Conservation (phyloP, 2,329 filamentous ascomycete species). For the Lasiodiplodia hormozganensis region DNA sequence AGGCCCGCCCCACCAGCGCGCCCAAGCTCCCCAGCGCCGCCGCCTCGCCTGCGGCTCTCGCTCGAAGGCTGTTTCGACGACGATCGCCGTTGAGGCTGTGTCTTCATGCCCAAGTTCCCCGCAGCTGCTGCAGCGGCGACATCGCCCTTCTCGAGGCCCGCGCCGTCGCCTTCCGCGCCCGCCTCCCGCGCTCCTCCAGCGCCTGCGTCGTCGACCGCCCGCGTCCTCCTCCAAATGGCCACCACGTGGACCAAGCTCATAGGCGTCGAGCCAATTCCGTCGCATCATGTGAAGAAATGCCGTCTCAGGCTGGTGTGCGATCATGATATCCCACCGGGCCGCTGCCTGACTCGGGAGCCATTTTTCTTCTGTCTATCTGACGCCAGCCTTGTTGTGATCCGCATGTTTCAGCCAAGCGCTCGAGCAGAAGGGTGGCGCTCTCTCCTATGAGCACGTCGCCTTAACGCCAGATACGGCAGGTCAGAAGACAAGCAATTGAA, state of each 20-base stretch:
- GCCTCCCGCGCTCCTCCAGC: neutral
- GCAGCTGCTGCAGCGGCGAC: neutral
- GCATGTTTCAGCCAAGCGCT: slow-evolving; percentile 25
- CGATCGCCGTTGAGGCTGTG: slow-evolving; percentile 24
- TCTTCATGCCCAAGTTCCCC: slow-evolving; percentile 19
- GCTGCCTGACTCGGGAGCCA: neutral
- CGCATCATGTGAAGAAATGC: neutral
- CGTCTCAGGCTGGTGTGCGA: slow-evolving; percentile 10
- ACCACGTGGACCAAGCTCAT: slow-evolving; percentile 16
- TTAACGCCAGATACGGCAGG: slow-evolving; percentile 16
- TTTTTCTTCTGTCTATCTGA: slow-evolving; percentile 15
- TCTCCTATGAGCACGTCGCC: neutral
- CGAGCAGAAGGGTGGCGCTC: neutral
- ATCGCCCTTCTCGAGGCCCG: neutral
- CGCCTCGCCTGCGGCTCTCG: slow-evolving; percentile 8
- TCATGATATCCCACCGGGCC: neutral
- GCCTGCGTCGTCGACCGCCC: neutral
- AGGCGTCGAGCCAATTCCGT: neutral
- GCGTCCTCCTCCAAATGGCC: neutral
- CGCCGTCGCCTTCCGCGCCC: neutral
- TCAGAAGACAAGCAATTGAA: neutral
- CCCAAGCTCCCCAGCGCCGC: slow-evolving; percentile 1
- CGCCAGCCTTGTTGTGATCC: slow-evolving; percentile 24
- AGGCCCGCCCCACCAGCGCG: neutral
- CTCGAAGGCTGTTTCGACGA: slow-evolving; percentile 21